Evolutionary conservation across 1,284 basidiomycete genomes (phyloP).

Genomic region (Earliella scabrosa): DNA sequence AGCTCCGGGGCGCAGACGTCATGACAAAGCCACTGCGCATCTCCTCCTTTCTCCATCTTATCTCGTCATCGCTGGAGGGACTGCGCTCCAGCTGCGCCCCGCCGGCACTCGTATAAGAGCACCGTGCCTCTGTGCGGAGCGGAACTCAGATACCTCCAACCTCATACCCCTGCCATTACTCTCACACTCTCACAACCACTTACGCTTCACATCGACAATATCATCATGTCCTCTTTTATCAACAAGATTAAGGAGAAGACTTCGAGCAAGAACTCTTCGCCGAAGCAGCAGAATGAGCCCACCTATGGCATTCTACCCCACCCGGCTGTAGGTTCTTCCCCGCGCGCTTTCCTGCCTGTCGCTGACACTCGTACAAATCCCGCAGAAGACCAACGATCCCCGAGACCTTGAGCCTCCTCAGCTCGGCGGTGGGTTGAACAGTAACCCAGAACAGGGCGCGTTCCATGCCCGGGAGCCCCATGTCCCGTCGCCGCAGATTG

Average conservation of each 20-base stretch:
- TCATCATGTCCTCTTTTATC: slow-evolving; percentile 21
- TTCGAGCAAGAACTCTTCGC: slow-evolving; percentile 12
- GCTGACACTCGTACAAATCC: not conserved
- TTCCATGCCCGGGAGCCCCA: slow-evolving; percentile 49
- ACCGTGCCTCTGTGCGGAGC: not conserved
- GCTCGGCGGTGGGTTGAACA: slow-evolving; percentile 43
- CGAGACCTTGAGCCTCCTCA: slow-evolving; percentile 47
- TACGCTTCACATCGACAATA: not conserved
- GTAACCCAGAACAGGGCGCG: slow-evolving; percentile 36
- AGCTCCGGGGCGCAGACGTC: slow-evolving; percentile 15
- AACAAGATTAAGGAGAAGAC: slow-evolving; percentile 27
- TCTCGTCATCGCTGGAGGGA: slow-evolving; percentile 14
- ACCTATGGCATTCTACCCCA: slow-evolving; percentile 52
- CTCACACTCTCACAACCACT: not conserved
- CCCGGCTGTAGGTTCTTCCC: slow-evolving; percentile 46
- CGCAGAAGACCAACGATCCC: slow-evolving; percentile 55
- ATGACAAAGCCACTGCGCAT: slow-evolving; percentile 21
- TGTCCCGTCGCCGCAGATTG: slow-evolving; percentile 37
- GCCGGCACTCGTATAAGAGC: not conserved
- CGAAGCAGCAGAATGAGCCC: slow-evolving; percentile 33
- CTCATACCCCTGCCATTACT: not conserved
- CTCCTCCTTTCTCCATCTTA: slow-evolving; percentile 13
- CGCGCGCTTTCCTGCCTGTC: too few species aligned
- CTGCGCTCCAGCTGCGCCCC: slow-evolving; percentile 11
- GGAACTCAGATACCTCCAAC: not conserved